Evolutionary conservation across 140 eudicot species (phyloP).

Genomic region (Bidens hawaiensis): DNA sequence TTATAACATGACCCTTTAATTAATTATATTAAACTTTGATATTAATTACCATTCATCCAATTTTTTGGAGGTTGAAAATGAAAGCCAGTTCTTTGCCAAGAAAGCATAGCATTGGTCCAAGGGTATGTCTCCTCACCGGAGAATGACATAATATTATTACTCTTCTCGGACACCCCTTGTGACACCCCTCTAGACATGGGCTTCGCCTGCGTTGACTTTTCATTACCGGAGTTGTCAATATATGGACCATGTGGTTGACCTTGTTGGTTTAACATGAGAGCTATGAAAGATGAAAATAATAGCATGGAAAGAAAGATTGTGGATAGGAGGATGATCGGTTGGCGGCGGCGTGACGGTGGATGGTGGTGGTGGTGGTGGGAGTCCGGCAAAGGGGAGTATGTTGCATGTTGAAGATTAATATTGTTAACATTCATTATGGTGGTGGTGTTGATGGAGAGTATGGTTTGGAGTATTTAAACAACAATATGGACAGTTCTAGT

Average conservation of each 20-base stretch:
- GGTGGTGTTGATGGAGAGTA: constrained; percentile 7
- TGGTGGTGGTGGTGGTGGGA: too few species aligned
- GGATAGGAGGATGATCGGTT: constrained; percentile 30
- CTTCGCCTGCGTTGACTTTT: constrained; percentile 12
- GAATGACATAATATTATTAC: constrained; percentile 30
- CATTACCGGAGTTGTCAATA: constrained; percentile 5
- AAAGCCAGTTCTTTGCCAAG: constrained; percentile 86
- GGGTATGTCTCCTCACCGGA: constrained; percentile 29
- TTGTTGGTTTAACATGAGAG: constrained; percentile 31
- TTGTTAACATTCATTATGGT: constrained; percentile 36
- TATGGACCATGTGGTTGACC: background rate
- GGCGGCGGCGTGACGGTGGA: constrained; percentile 22
- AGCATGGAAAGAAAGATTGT: constrained; percentile 35
- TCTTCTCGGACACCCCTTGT: constrained; percentile 86
- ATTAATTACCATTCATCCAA: constrained; percentile 83
- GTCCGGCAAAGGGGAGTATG: constrained; percentile 50
- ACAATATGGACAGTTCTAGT: constrained; percentile 6
- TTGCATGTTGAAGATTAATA: constrained; percentile 51
- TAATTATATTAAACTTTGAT: background rate
- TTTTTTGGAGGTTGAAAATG: constrained; percentile 90
- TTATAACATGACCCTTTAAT: too few species aligned
- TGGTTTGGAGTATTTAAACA: constrained; percentile 9
- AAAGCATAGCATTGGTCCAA: constrained; percentile 75
- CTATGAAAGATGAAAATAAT: constrained; percentile 31
- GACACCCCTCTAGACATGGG: constrained; percentile 62